Conservation (phyloP, 139 green algal species). For the Pycnococcus provasolii region DNA sequence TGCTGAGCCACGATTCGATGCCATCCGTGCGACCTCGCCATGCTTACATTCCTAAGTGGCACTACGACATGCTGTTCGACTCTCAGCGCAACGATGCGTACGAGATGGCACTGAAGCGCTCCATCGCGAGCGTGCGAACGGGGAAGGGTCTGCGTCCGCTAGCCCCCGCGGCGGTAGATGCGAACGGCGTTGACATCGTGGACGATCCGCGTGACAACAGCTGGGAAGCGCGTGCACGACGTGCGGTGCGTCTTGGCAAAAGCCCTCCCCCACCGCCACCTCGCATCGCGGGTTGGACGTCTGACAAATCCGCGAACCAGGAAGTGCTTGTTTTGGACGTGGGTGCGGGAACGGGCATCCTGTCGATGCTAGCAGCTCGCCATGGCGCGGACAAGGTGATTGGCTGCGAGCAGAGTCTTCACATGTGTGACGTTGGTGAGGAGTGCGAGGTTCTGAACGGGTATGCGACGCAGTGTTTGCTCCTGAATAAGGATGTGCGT, state of each 20-base stretch:
- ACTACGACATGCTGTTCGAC: conserved; percentile 76
- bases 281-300: no score
- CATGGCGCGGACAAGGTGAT: conserved; percentile 43
- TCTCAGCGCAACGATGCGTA: conserved; percentile 52
- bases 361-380: conserved; percentile 63
- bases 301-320: neutral
- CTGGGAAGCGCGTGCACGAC: no score
- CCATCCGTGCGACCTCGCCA: conserved; percentile 38
- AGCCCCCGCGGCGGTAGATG: no score
- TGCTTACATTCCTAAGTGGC: conserved; percentile 57
- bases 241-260: no score
- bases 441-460: conserved; percentile 56
- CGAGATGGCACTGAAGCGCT: conserved; percentile 13
- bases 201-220: no score
- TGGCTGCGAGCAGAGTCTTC: conserved; percentile 39
- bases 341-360: conserved; percentile 54
- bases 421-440: conserved; percentile 60
- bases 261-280: no score
- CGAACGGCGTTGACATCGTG: no score
- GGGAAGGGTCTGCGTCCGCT: no score
- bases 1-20: conserved; percentile 27
- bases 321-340: conserved; percentile 53
- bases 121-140: neutral
- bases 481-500: conserved; percentile 51
- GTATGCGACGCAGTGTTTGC: conserved; percentile 30